A percentile compares a stretch with the other conserved stretches of the same genome.
Evolutionary conservation across 768 basidiomycete genomes (phyloP).

Genomic region (Auricularia sp.): DNA sequence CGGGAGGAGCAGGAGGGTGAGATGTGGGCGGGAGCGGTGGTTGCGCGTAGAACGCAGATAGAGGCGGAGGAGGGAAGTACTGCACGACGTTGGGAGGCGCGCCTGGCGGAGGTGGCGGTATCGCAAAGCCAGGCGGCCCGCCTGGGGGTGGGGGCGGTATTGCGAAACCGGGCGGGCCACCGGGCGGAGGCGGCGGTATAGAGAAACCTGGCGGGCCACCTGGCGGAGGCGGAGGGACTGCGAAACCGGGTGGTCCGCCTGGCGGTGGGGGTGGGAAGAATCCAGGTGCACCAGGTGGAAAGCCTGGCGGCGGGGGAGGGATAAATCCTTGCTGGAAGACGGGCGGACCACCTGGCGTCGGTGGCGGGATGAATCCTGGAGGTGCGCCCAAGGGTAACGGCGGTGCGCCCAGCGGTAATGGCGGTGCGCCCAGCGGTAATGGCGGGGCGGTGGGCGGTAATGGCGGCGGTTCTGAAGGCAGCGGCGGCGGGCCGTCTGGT

Average conservation of each 20-base stretch:
- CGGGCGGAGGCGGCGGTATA: conserved; percentile 39
- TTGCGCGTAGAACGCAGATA: conserved; percentile 18
- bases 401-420: conserved; percentile 11
- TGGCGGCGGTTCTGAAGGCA: conserved; percentile 5
- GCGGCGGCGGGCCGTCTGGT: conserved; percentile 5
- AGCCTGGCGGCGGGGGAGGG: conserved; percentile 9
- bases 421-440: conserved; percentile 10
- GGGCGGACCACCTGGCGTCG: conserved; percentile 16
- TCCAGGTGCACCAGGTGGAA: conserved; percentile 17
- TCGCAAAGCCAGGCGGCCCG: not conserved
- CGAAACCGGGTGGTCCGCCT: conserved; percentile 15
- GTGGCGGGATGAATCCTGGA: conserved; percentile 17
- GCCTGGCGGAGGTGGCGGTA: conserved; percentile 42
- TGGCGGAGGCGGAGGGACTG: conserved; percentile 15
- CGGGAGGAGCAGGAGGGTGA: conserved; percentile 20
- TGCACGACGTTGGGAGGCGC: conserved; percentile 23
- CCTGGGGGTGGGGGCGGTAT: conserved; percentile 15
- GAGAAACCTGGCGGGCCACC: conserved; percentile 3
- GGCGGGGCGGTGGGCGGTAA: conserved; percentile 5
- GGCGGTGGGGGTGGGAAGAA: conserved; percentile 15
- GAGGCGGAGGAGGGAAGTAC: conserved; percentile 22
- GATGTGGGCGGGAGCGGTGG: conserved; percentile 11
- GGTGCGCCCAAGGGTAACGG: conserved; percentile 5
- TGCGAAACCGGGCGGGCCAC: conserved; percentile 44
- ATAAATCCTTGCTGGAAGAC: conserved; percentile 12